These are phyloP conservation scores for Globisporangium canariense DNA, from an alignment of 352 stramenopile genomes.

Conservation along the genomic window DNA sequence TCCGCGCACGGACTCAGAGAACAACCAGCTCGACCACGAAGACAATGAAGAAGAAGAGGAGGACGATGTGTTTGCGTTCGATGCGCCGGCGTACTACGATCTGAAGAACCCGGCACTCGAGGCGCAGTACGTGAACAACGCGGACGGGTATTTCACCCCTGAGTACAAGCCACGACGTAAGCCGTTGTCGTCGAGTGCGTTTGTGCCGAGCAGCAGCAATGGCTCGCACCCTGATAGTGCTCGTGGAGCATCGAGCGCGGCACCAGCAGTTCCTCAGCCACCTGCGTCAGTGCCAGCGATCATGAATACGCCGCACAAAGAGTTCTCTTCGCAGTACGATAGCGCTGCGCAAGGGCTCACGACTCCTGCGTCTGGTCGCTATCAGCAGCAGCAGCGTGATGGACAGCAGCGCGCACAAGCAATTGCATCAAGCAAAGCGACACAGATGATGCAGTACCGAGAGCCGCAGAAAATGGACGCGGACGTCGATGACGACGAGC, in stretches of 20 bases:
- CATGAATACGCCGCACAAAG: constrained; percentile 3
- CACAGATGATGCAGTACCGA: constrained; percentile 12
- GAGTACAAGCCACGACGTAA: constrained; percentile 13
- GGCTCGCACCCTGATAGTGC: neutral
- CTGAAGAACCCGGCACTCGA: constrained; percentile 70
- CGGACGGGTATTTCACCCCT: constrained; percentile 69
- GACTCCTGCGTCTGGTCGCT: constrained; percentile 1
- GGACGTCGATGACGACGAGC: constrained; percentile 31
- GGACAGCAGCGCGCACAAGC: neutral
- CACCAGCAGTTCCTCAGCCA: neutral
- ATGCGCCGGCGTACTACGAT: constrained; percentile 83
- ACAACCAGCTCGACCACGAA: constrained; percentile 29
- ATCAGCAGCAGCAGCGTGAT: constrained; percentile 5
- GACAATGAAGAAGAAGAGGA: constrained; percentile 39
- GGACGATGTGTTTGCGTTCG: constrained; percentile 72
- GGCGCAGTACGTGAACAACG: constrained; percentile 79
- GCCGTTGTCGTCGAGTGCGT: neutral
- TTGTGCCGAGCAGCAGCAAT: neutral
- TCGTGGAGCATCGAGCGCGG: neutral
- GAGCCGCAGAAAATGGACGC: constrained; percentile 17
- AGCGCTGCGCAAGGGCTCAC: neutral
- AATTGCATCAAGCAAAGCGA: neutral
- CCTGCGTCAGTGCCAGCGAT: neutral
- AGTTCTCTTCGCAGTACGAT: neutral
- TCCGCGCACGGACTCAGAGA: constrained; percentile 15